Evolutionary conservation across 2,329 filamentous ascomycete genomes (phyloP).

Genomic region (Pleoardoris graminearum): DNA sequence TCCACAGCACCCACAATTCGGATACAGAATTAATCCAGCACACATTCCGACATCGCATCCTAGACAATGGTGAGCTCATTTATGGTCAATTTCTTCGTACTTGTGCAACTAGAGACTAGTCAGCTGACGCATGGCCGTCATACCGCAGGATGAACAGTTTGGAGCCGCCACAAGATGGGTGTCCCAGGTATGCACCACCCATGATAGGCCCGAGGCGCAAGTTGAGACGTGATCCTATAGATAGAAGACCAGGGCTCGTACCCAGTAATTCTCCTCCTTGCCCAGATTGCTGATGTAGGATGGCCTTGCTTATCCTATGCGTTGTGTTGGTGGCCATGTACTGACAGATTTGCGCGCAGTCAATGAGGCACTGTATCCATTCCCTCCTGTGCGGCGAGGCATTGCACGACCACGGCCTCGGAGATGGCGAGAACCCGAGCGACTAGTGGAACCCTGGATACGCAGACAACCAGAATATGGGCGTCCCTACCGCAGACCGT

Average conservation of each 20-base stretch:
- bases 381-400: not conserved
- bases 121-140: not conserved
- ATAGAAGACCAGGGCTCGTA: constrained; percentile 16
- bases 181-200: constrained; percentile 27
- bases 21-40: constrained; percentile 2
- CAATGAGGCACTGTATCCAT: not conserved
- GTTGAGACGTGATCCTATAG: constrained; percentile 13
- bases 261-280: constrained; percentile 30
- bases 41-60: constrained; percentile 14
- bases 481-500: not conserved
- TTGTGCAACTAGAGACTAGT: no score
- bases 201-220: constrained; percentile 10
- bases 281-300: constrained; percentile 15
- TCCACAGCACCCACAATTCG: constrained; percentile 12
- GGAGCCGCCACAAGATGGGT: not conserved
- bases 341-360: constrained; percentile 12
- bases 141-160: constrained; percentile 3
- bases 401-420: not conserved
- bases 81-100: not conserved
- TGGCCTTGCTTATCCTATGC: constrained; percentile 16
- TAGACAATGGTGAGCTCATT: constrained; percentile 13
- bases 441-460: not conserved
- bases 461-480: not conserved
- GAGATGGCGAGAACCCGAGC: not conserved
- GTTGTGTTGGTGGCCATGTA: not conserved